These are phyloP conservation scores for Rhodocollybia butyracea DNA, from an alignment of 768 basidiomycete species.

Conservation along the genomic window DNA sequence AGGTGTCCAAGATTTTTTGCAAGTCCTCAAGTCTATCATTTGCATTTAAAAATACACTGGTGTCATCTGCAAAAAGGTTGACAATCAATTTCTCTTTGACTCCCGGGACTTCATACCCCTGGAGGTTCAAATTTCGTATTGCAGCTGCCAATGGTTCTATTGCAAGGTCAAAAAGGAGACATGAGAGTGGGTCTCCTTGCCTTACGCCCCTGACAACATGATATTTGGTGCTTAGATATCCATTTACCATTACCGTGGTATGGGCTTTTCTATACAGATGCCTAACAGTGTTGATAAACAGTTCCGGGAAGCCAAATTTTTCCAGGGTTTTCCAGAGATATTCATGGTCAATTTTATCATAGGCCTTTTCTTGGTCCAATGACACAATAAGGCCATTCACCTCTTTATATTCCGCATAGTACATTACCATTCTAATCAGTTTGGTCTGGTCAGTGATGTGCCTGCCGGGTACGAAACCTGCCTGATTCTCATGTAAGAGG, in stretches of 20 bases:
- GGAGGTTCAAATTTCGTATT: slow-evolving; percentile 13
- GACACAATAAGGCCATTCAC: slow-evolving; percentile 10
- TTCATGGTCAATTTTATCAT: slow-evolving; percentile 14
- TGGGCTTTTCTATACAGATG: slow-evolving; percentile 16
- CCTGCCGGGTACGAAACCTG: slow-evolving; percentile 18
- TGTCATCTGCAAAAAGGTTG: slow-evolving; percentile 24
- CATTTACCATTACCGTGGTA: slow-evolving; percentile 22
- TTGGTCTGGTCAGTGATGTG: slow-evolving; percentile 12
- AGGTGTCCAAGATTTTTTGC: neutral
- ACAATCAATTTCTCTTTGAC: slow-evolving; percentile 7
- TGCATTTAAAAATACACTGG: slow-evolving; percentile 13
- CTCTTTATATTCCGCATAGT: slow-evolving; percentile 6
- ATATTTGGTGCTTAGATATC: slow-evolving; percentile 15
- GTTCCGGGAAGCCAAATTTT: neutral
- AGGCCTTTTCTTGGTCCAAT: no score
- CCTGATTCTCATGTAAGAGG: slow-evolving; percentile 20
- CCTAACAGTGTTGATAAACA: slow-evolving; percentile 14
- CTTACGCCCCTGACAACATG: slow-evolving; percentile 12
- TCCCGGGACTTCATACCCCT: slow-evolving; percentile 16
- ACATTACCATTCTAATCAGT: slow-evolving; percentile 11
- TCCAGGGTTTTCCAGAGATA: slow-evolving; percentile 11
- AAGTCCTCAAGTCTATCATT: slow-evolving; percentile 8
- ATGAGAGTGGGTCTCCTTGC: slow-evolving; percentile 27
- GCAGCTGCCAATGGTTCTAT: slow-evolving; percentile 25
- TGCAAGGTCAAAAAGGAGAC: slow-evolving; percentile 26